A percentile compares a stretch with the other conserved stretches of the same genome.
Evolutionary conservation across 306 rosid genomes (phyloP).

Genomic region (Coriaria nepalensis): DNA sequence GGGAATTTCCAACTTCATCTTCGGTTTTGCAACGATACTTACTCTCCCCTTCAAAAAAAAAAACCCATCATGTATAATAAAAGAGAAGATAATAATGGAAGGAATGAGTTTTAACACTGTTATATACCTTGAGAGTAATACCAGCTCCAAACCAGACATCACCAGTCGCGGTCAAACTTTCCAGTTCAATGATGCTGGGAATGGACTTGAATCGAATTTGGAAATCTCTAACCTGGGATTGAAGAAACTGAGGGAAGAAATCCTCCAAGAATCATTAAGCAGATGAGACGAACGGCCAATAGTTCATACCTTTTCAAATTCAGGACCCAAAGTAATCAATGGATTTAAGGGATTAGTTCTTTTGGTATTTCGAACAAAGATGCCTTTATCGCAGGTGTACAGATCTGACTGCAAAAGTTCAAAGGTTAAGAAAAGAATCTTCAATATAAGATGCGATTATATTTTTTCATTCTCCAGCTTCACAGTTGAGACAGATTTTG

Average conservation of each 20-base stretch:
- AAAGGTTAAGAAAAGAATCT: conserved; percentile 3
- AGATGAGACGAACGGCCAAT: conserved; percentile 1
- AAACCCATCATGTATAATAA: conserved; percentile 4
- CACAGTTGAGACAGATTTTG: conserved; percentile 2
- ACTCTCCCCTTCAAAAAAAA: conserved; percentile 46
- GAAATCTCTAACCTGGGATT: conserved; percentile 45
- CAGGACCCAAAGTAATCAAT: conserved; percentile 51
- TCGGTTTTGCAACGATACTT: conserved; percentile 44
- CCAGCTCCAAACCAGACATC: conserved; percentile 71
- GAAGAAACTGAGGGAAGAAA: conserved; percentile 12
- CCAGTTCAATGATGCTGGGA: conserved; percentile 51
- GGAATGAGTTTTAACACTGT: conserved; percentile 5
- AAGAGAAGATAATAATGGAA: conserved; percentile 5
- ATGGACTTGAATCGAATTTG: conserved; percentile 49
- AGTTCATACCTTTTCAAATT: conserved; percentile 52
- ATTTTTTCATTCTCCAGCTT: not conserved
- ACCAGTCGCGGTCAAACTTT: conserved; percentile 57
- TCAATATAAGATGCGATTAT: conserved; percentile 1
- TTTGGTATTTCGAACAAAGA: conserved; percentile 42
- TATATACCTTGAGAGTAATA: conserved; percentile 57
- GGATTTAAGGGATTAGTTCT: conserved; percentile 54
- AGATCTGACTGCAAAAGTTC: conserved; percentile 53
- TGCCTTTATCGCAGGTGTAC: conserved; percentile 34
- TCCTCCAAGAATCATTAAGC: not conserved
- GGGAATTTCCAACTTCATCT: conserved; percentile 53